Percentiles rank a stretch among this genome's conserved stretches.
Evolutionary conservation across 129 eudicot species (phyloP).

Genomic region (Calendula officinalis): DNA sequence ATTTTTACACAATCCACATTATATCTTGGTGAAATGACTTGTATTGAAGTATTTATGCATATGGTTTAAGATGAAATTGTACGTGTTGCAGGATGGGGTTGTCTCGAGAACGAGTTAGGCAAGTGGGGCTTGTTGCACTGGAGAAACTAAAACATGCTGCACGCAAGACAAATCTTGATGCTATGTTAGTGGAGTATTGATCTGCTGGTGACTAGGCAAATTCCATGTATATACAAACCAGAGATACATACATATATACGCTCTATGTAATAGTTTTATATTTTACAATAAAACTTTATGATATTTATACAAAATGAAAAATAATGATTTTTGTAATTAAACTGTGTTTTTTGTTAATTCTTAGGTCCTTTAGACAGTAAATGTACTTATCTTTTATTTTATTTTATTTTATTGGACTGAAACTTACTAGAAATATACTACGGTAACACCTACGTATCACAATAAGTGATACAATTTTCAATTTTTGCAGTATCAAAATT

Average conservation of each 20-base stretch:
- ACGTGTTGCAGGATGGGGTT: conserved; percentile 83
- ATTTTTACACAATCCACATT: no score
- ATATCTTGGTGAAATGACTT: no score
- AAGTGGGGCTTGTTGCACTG: conserved; percentile 54
- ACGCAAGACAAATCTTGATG: conserved; percentile 69
- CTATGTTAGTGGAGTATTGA: conserved; percentile 71
- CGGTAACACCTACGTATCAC: no score
- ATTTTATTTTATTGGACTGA: no score
- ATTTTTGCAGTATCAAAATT: no score
- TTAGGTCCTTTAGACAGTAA: no score
- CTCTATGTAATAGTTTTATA: conserved; percentile 25
- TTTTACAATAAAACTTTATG: conserved; percentile 8
- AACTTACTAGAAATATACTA: no score
- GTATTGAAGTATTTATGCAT: no score
- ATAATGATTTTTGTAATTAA: no score
- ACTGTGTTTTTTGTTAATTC: no score
- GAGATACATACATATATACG: conserved; percentile 1
- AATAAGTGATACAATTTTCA: no score
- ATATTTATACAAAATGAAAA: conserved; percentile 4
- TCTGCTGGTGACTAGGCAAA: conserved; percentile 14
- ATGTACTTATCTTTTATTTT: no score
- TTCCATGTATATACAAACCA: conserved; percentile 27
- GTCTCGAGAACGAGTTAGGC: conserved; percentile 96
- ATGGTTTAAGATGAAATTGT: conserved; percentile 4
- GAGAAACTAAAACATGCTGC: conserved; percentile 96